Evolutionary conservation across 2,329 filamentous ascomycete genomes (phyloP).

Genomic region (Fusarium transvaalense): DNA sequence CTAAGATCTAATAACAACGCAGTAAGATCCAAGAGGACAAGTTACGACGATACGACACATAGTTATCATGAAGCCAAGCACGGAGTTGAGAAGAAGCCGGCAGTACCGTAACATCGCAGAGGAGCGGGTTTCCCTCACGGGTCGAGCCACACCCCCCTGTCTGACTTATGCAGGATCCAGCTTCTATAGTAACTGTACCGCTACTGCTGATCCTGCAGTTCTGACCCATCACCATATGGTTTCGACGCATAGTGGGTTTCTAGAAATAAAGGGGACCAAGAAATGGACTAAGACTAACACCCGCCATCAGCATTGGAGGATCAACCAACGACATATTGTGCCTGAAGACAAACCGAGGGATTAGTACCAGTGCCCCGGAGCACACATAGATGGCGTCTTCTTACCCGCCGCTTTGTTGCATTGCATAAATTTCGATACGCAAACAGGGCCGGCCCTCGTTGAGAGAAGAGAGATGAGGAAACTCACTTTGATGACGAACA

Average conservation of each 20-base stretch:
- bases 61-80: slow-evolving; percentile 9
- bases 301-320: slow-evolving; percentile 30
- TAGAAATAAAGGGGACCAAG: slow-evolving; percentile 42
- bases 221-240: slow-evolving; percentile 24
- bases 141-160: slow-evolving; percentile 5
- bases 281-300: slow-evolving; percentile 33
- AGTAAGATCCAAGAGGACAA: slow-evolving; percentile 3
- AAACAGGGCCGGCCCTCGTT: slow-evolving; percentile 20
- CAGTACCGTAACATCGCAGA: slow-evolving; percentile 18
- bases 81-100: slow-evolving; percentile 2
- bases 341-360: slow-evolving; percentile 25
- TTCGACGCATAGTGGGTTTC: slow-evolving; percentile 36
- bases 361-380: slow-evolving; percentile 29
- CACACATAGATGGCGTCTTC: slow-evolving; percentile 1
- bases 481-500: slow-evolving; percentile 29
- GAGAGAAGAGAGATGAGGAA: slow-evolving; percentile 44
- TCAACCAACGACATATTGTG: slow-evolving; percentile 40
- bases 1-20: background rate
- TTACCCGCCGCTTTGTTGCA: slow-evolving; percentile 28
- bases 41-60: slow-evolving; percentile 12
- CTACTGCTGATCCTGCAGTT: slow-evolving; percentile 25
- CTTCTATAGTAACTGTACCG: slow-evolving; percentile 9
- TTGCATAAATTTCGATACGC: slow-evolving; percentile 28
- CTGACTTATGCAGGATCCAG: slow-evolving; percentile 20
- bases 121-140: slow-evolving; percentile 11